These are phyloP conservation scores for Selaginella tamariscina DNA, from an alignment of 75 land plant genomes.

Conservation along the genomic window DNA sequence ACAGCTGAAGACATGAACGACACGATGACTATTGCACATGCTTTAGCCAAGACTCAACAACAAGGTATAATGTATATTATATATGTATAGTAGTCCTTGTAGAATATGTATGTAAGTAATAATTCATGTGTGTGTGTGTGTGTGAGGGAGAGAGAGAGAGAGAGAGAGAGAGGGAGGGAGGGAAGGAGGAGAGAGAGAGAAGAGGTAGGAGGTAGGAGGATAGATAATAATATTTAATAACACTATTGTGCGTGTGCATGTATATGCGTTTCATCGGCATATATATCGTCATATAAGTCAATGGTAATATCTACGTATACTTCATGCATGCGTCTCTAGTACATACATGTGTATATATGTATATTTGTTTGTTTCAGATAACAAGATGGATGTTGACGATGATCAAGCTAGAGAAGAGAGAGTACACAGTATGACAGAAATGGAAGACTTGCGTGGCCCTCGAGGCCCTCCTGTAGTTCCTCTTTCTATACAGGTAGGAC, in stretches of 20 bases:
- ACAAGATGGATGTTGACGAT: background rate
- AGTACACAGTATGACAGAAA: conserved; percentile 55
- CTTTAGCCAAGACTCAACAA: conserved; percentile 62
- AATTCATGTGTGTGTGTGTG: conserved; percentile 23
- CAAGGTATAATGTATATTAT: no score
- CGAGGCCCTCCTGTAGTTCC: conserved; percentile 47
- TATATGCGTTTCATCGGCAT: no score
- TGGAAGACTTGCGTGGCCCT: conserved; percentile 82
- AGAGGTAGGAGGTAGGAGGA: no score
- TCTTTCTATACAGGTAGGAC: conserved; percentile 60
- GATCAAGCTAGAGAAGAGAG: conserved; percentile 19
- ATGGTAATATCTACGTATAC: no score
- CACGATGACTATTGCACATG: conserved; percentile 81
- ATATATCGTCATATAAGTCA: no score
- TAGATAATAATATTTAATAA: no score
- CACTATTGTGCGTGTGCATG: no score
- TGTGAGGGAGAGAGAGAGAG: no score
- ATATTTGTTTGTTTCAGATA: background rate
- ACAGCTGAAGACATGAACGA: conserved; percentile 64
- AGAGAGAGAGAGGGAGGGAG: no score
- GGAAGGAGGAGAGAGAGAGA: no score
- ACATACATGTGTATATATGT: background rate
- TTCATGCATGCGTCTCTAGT: background rate
- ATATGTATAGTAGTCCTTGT: conserved; percentile 27
- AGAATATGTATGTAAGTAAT: background rate